Evolutionary conservation across 495 filamentous ascomycete genomes (phyloP).

Genomic region (Penicillium flavigenum): DNA sequence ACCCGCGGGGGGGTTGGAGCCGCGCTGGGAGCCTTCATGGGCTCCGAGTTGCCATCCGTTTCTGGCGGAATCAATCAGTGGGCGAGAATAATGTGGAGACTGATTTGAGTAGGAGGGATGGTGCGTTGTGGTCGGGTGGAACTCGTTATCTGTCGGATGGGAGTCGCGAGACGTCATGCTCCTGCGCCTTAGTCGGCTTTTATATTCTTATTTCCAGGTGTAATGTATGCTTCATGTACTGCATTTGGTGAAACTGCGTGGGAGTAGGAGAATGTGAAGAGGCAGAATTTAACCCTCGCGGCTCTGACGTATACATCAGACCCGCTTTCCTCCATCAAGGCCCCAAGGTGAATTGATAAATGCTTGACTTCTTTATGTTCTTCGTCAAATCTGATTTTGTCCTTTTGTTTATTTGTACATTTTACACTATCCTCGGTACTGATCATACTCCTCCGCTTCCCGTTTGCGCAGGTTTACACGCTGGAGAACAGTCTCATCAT

Average conservation of each 20-base stretch:
- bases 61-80: constrained; percentile 46
- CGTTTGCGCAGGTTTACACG: constrained; percentile 60
- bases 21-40: constrained; percentile 22
- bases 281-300: constrained; percentile 1
- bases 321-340: too few species aligned
- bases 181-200: neutral
- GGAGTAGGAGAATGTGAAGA: neutral
- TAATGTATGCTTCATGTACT: neutral
- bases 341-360: too few species aligned
- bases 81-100: constrained; percentile 27
- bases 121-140: constrained; percentile 11
- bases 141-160: constrained; percentile 19
- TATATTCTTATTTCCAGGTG: neutral
- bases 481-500: constrained; percentile 61
- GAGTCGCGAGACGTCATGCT: neutral
- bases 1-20: constrained; percentile 19
- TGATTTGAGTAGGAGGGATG: constrained; percentile 13
- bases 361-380: neutral
- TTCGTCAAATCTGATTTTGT: neutral
- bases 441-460: constrained; percentile 60
- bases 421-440: constrained; percentile 39
- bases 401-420: neutral
- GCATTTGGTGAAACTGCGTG: neutral
- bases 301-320: constrained; percentile 7
- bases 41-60: constrained; percentile 47